Evolutionary conservation across 1,139 yeast species (phyloP), one percentile per base, ranked within the genome.

Genomic region (Kodamaea derodonti): DNA sequence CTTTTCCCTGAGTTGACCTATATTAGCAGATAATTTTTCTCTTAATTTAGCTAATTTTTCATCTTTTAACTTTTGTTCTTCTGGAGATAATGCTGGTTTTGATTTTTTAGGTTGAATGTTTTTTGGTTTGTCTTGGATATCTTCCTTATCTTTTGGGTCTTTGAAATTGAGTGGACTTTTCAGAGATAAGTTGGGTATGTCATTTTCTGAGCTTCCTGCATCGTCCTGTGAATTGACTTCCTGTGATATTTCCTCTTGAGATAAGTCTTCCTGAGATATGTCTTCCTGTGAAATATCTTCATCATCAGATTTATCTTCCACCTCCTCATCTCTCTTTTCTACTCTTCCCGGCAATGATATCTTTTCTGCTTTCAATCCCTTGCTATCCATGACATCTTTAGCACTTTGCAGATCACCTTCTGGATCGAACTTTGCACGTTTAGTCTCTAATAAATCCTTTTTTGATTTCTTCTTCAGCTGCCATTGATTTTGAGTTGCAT

Each of bases 401-500:
- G 95, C 96, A 46, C 78, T 74, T 11, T 77, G 70, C 24, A 58
- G 62, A 39, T 73, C 73, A 22, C 75, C 75, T 17, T 72, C 76
- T 0, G 96, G 95, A 54, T 88, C 88, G 40, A 88, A 70, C 56
- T 87, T 88, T 35, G 80, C 77, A 46, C 78, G 65, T 55, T 83
- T 83, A 42, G 75, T 78, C 36, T 69, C 72, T 46, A 69, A 75
- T 15, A 72, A 60, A 52, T 86, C 92, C 33, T 71, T 76, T 52
- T 84, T 85, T 27, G 78, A 60, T 59, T 82, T 78, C 66, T 85
- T 84, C 64, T 81, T 84, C 48, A 82, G 83, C 48, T 80, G 81
- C 97, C 97, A 90, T 60, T 90, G 97, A 38, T 83, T 83, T 51
- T 83, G 80, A 3, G 82, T 71, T 29, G 84, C 86, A 45, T 78